These are phyloP conservation scores for Canavalia ensiformis DNA, from an alignment of 306 rosid species.

Conservation along the genomic window DNA sequence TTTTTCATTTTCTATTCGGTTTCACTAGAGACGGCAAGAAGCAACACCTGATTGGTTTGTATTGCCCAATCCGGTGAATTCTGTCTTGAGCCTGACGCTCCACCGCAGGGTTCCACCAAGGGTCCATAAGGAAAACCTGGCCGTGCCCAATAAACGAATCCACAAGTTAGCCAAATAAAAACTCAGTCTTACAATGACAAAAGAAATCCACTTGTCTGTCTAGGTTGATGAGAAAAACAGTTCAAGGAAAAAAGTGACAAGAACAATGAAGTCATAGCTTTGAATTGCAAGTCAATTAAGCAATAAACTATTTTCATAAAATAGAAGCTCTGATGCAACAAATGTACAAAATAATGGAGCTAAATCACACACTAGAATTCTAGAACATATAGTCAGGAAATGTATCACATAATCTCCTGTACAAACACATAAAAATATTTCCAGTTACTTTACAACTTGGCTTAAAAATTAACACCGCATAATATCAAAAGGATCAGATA, in stretches of 20 bases:
- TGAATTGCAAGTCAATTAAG: constrained; percentile 17
- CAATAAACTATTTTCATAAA: background rate
- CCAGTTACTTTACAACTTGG: background rate
- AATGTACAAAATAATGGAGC: background rate
- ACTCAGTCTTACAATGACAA: no score
- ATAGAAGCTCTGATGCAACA: background rate
- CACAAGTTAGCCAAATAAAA: background rate
- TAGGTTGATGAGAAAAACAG: background rate
- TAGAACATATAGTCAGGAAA: background rate
- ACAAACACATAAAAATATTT: background rate
- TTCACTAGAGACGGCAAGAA: constrained; percentile 10
- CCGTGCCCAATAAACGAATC: constrained; percentile 30
- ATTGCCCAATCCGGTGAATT: constrained; percentile 95
- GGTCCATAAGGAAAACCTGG: constrained; percentile 97
- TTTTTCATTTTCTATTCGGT: background rate
- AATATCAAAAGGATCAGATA: constrained; percentile 19
- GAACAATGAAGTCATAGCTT: background rate
- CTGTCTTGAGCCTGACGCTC: constrained; percentile 98
- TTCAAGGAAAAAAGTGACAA: background rate
- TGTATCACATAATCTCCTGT: background rate
- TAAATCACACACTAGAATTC: constrained; percentile 4
- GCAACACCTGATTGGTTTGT: constrained; percentile 84
- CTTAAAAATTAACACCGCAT: constrained; percentile 18
- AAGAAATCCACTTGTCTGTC: background rate
- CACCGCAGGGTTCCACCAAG: constrained; percentile 99